phyloP scores from a whole-genome alignment of 2,329 filamentous ascomycete species.

The Colletotrichum sp. region DNA sequence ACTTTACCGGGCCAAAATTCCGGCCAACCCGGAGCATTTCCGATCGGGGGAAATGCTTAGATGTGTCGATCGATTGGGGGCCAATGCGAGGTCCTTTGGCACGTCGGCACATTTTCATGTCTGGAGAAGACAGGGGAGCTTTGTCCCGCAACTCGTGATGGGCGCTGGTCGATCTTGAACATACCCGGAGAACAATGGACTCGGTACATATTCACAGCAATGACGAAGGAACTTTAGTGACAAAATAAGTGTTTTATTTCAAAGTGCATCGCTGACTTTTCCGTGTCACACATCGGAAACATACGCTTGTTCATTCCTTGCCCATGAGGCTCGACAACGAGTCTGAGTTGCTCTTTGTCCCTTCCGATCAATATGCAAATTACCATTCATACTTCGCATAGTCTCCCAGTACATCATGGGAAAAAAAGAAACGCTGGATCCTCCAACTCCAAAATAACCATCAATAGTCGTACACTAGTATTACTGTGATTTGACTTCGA shows the following conservation, averaged over 20 bases:
- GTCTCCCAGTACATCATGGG: neutral
- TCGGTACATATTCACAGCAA: neutral
- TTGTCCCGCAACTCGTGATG: neutral
- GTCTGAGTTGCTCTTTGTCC: neutral
- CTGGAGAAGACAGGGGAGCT: neutral
- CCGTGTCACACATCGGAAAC: neutral
- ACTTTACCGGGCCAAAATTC: neutral
- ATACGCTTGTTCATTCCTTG: neutral
- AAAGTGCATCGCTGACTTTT: neutral
- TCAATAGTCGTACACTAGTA: neutral
- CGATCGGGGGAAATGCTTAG: neutral
- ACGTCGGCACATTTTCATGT: neutral
- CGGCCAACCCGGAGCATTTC: neutral
- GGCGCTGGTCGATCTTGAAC: neutral
- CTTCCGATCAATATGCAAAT: neutral
- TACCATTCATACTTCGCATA: neutral
- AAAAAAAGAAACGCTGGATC: neutral
- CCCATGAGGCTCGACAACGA: neutral
- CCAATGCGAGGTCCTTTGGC: neutral
- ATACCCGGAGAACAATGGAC: neutral
- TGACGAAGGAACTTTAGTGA: neutral
- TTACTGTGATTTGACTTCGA: neutral
- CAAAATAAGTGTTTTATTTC: neutral
- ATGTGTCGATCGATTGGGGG: neutral
- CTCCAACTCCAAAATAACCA: neutral